Percentiles rank a stretch among this genome's conserved stretches.
These are phyloP conservation scores for Fibroporia radiculosa DNA, from an alignment of 768 basidiomycete species.

Conservation along the genomic window DNA sequence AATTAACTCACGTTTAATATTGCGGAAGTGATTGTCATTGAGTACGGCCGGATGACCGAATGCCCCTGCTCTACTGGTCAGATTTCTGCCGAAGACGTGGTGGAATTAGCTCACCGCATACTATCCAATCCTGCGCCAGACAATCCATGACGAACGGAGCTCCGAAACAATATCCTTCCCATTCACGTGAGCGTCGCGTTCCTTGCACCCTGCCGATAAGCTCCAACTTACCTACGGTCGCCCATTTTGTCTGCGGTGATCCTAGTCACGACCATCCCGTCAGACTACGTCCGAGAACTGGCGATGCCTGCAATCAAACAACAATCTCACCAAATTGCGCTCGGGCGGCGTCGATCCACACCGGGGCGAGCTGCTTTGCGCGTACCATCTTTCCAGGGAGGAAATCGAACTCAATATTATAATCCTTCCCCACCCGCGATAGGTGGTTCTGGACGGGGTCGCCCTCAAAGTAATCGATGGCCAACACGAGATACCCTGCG, in stretches of 20 bases:
- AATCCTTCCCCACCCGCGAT: constrained; percentile 17
- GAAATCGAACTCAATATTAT: constrained; percentile 1
- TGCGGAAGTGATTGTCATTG: constrained; percentile 39
- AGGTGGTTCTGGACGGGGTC: constrained; percentile 39
- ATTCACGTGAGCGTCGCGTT: no score
- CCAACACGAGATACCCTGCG: constrained; percentile 50
- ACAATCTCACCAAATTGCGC: constrained; percentile 35
- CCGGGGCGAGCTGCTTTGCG: constrained; percentile 34
- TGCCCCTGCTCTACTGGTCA: constrained; percentile 28
- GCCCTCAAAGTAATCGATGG: constrained; percentile 59
- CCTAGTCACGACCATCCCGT: constrained; percentile 12
- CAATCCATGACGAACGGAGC: constrained; percentile 44
- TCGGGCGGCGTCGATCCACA: constrained; percentile 46
- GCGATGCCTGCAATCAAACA: no score
- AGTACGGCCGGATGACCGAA: constrained; percentile 50
- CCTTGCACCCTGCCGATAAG: not conserved
- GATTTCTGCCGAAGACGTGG: not conserved
- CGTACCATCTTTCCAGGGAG: constrained; percentile 13
- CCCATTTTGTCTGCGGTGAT: constrained; percentile 11
- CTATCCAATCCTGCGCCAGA: constrained; percentile 35
- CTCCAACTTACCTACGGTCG: constrained; percentile 9
- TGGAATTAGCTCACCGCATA: not conserved
- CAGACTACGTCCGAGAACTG: no score
- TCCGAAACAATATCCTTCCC: constrained; percentile 51
- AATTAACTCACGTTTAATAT: constrained; percentile 35